Percentiles rank a stretch among this genome's conserved stretches.
Evolutionary conservation across 2,329 filamentous ascomycete species (phyloP).

Genomic region (Fusarium oligoseptatum): DNA sequence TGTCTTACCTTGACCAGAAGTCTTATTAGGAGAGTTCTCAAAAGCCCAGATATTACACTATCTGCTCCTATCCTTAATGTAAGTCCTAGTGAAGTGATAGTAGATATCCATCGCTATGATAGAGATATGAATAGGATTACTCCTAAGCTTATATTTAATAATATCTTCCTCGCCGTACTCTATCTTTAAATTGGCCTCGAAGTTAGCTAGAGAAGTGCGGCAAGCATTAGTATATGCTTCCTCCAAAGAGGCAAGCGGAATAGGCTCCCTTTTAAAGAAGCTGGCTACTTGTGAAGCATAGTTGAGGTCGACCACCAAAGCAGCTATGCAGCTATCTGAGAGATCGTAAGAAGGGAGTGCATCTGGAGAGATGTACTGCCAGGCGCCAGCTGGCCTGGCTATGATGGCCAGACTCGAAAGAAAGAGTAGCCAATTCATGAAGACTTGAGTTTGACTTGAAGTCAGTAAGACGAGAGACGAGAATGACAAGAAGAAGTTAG

Average conservation of each 20-base stretch:
- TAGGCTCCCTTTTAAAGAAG: slow-evolving; percentile 6
- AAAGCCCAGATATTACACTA: slow-evolving; percentile 7
- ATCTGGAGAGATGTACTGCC: slow-evolving; percentile 8
- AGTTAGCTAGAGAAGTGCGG: not conserved
- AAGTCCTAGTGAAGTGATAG: slow-evolving; percentile 9
- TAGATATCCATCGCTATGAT: slow-evolving; percentile 7
- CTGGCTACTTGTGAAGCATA: not conserved
- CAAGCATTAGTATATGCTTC: slow-evolving; percentile 1
- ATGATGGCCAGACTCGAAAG: not conserved
- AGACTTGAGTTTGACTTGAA: not conserved
- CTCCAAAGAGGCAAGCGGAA: slow-evolving; percentile 6
- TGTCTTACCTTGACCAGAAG: not conserved
- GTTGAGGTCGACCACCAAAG: not conserved
- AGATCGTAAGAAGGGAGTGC: slow-evolving; percentile 1
- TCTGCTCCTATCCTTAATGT: slow-evolving; percentile 1
- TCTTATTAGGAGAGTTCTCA: slow-evolving; percentile 2
- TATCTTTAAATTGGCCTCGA: not conserved
- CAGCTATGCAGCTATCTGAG: not conserved
- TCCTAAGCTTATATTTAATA: not conserved
- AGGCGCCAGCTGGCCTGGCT: not conserved
- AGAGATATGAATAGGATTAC: not conserved
- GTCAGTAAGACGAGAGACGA: not conserved
- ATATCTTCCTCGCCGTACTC: slow-evolving; percentile 6
- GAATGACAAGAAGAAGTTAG: not conserved
- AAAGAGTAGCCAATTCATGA: not conserved